A percentile compares a stretch with the other conserved stretches of the same genome.
Conservation (phyloP, 2,329 filamentous ascomycete genomes). For the Aspergillus pseudotamarii region DNA sequence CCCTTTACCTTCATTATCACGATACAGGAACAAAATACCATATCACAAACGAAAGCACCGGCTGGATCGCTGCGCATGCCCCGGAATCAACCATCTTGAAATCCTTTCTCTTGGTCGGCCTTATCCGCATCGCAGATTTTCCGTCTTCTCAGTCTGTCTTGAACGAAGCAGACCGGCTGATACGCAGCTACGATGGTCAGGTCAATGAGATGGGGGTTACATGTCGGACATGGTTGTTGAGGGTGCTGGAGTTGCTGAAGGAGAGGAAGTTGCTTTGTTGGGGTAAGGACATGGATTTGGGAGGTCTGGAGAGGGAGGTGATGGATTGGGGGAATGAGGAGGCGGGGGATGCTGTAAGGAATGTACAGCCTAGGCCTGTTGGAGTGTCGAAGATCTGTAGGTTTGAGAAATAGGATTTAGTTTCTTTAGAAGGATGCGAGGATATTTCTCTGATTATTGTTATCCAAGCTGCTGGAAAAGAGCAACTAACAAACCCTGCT, state of each 20-base stretch:
- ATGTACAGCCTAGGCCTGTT: constrained; percentile 24
- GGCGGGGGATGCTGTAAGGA: constrained; percentile 16
- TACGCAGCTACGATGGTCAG: constrained; percentile 20
- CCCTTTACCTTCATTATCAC: constrained; percentile 27
- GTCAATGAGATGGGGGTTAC: constrained; percentile 22
- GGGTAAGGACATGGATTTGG: constrained; percentile 12
- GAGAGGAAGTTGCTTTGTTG: not conserved
- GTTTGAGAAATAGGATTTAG: not conserved
- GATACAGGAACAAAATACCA: constrained; percentile 29
- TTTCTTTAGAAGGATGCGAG: not conserved
- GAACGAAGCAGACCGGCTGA: constrained; percentile 19
- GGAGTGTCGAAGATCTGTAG: not conserved
- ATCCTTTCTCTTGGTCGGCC: constrained; percentile 26
- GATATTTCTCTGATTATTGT: not conserved
- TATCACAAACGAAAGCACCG: constrained; percentile 20
- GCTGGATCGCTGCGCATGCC: constrained; percentile 25
- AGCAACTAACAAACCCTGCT: not conserved
- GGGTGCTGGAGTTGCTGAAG: constrained; percentile 19
- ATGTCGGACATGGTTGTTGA: constrained; percentile 25
- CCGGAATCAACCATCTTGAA: constrained; percentile 20
- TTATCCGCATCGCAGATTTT: constrained; percentile 26
- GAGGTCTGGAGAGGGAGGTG: constrained; percentile 21
- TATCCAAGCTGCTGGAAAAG: not conserved
- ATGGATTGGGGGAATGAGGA: constrained; percentile 26
- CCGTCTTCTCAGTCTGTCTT: constrained; percentile 4